Evolutionary conservation across 1,139 yeast species (phyloP).

Genomic region (Yamadazyma songkhlaensis): DNA sequence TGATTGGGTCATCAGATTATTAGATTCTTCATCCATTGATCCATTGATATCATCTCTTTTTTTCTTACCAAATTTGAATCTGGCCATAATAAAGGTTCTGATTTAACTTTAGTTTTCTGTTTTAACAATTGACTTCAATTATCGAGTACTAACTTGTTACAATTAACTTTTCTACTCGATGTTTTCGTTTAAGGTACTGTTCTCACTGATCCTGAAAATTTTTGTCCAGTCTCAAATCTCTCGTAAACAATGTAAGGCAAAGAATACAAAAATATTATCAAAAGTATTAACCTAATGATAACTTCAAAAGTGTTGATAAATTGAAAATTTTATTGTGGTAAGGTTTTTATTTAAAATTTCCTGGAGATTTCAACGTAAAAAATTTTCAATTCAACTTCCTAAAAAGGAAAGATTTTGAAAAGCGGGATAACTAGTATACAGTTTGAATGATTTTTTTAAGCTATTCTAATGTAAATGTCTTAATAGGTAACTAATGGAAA

Average conservation of each 20-base stretch:
- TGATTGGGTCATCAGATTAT: constrained; percentile 7
- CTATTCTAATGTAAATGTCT: too few species aligned
- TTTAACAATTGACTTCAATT: background rate
- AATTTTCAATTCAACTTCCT: constrained; percentile 2
- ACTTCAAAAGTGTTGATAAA: background rate
- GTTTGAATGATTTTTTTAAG: background rate
- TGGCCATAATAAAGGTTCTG: constrained; percentile 11
- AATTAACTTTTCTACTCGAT: too few species aligned
- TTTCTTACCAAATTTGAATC: constrained; percentile 17
- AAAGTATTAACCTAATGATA: background rate
- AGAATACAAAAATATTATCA: too few species aligned
- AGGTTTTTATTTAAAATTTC: background rate
- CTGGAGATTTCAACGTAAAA: background rate
- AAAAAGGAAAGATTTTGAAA: constrained; percentile 1
- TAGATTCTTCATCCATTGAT: constrained; percentile 14
- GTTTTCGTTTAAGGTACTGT: background rate
- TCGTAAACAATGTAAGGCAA: background rate
- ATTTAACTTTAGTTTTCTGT: background rate
- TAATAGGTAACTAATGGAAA: background rate
- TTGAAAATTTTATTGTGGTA: background rate
- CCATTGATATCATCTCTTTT: constrained; percentile 13
- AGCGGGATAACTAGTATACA: constrained; percentile 1
- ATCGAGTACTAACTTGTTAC: background rate
- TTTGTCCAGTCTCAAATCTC: constrained; percentile 1
- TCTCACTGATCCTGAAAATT: constrained; percentile 1